Base-by-base conservation (phyloP, 2,329 filamentous ascomycete species). In the Arthroderma sp. region DNA sequence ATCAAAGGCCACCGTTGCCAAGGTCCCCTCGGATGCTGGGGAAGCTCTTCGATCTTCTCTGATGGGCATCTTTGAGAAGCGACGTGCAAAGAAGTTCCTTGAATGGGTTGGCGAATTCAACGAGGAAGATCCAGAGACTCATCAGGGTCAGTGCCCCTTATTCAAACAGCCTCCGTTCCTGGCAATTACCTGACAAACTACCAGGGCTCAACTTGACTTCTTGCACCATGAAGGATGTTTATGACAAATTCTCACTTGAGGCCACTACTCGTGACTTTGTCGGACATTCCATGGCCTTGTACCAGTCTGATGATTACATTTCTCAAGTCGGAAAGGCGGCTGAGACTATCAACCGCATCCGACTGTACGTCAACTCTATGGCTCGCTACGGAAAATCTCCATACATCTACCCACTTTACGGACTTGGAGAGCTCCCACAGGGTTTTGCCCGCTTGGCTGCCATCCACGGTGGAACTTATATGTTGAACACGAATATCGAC, bases 361-460 rank as follows among this genome's bases (percentile, higher is more conserved):
- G 88, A 64, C 81, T 98, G 51, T 98, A 98, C 74, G 94, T 91
- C 66, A 95, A 95, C 81, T 96, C 91, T 31, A 95, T 98, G 75
- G 89, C 91, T 55, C 84, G 91, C 62, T 97, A 97, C 75, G 93
- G 93, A 75, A 97, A 96, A 77, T 97, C 91, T 11, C 94, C 93
- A 49, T 98, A 97, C 79, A 97, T 98, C 77, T 98, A 98, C 80
- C 94, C 93, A 53, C 84, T 97, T 33, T 98, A 98, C 77, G 93
- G 93, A 61, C 84, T 98, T 54, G 93, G 87, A 71, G 93, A 98
- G 78, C 86, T 98, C 58, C 94, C 93, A 37, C 93, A 98, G 76
- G 91, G 91, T 60, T 98, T 98, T 68, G 93, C 93, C 62, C 91
- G 93, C 73, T 82, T 98, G 56, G 96, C 91, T 41, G 93, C 93